phyloP scores from a whole-genome alignment of 192 early-diverging fungal species.

The Umbelopsis sp. region DNA sequence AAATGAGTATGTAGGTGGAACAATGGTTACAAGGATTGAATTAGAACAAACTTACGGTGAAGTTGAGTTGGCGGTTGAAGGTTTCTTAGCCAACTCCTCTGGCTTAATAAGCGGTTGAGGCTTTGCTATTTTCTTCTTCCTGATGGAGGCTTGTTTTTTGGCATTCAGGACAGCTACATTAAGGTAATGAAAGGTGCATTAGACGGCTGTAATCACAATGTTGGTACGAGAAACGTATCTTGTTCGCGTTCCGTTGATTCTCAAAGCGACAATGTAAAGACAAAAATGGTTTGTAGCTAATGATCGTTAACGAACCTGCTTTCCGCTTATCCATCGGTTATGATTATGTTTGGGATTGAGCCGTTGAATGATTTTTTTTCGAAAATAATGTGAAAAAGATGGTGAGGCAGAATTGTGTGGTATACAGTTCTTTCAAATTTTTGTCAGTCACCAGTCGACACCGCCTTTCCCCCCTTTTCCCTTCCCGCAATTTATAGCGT shows the following conservation, averaged over 20 bases:
- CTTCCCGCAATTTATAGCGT: background rate
- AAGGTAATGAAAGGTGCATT: background rate
- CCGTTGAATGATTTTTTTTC: too few species aligned
- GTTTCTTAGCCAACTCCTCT: background rate
- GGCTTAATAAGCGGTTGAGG: conserved; percentile 12
- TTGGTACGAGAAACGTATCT: too few species aligned
- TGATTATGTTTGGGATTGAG: background rate
- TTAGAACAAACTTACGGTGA: background rate
- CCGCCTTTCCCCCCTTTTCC: too few species aligned
- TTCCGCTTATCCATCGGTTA: conserved; percentile 17
- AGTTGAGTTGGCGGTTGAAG: background rate
- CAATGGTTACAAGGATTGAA: background rate
- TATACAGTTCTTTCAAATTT: background rate
- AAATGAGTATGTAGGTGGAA: background rate
- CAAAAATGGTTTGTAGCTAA: background rate
- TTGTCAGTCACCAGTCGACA: conserved; percentile 8
- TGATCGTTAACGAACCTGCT: background rate
- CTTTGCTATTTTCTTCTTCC: background rate
- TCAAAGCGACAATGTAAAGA: background rate
- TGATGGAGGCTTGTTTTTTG: conserved; percentile 1
- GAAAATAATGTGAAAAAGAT: too few species aligned
- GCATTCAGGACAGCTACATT: conserved; percentile 13
- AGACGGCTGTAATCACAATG: too few species aligned
- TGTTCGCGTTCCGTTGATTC: background rate
- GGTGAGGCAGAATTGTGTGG: background rate